Conservation (phyloP, 2,329 filamentous ascomycete genomes). For the Neonectria faginata region DNA sequence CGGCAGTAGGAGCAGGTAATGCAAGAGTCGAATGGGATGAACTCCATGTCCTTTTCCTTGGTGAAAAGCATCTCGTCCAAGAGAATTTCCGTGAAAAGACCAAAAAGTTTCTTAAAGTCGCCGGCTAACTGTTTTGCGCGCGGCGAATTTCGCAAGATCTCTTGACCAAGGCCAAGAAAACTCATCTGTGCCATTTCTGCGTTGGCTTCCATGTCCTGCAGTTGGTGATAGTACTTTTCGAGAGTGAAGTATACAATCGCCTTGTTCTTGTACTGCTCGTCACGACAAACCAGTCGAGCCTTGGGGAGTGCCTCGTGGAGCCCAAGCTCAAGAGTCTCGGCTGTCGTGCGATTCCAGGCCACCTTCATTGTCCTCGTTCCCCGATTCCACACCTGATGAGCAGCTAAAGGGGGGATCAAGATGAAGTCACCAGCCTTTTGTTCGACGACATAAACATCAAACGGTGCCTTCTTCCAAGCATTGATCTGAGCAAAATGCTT, state of each 20-base stretch:
- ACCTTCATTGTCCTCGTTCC: conserved; percentile 97
- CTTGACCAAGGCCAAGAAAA: conserved; percentile 61
- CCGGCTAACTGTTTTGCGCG: conserved; percentile 76
- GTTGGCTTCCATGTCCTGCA: conserved; percentile 65
- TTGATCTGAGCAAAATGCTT: conserved; percentile 96
- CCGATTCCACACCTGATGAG: conserved; percentile 98
- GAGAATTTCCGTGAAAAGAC: conserved; percentile 81
- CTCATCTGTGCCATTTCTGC: conserved; percentile 59
- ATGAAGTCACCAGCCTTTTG: conserved; percentile 93
- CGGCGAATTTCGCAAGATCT: conserved; percentile 56
- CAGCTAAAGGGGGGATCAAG: conserved; percentile 89
- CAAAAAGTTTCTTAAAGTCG: conserved; percentile 86
- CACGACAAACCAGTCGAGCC: conserved; percentile 90
- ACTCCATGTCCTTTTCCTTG: conserved; percentile 78
- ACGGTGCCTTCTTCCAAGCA: conserved; percentile 94
- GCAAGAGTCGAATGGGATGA: conserved; percentile 85
- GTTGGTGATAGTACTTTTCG: conserved; percentile 77
- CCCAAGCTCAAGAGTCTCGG: conserved; percentile 89
- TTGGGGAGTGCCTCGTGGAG: conserved; percentile 88
- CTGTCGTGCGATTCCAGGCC: conserved; percentile 96
- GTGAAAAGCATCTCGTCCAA: conserved; percentile 87
- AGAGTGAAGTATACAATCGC: conserved; percentile 92
- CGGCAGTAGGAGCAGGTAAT: conserved; percentile 96
- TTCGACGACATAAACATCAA: conserved; percentile 92
- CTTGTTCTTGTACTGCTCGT: conserved; percentile 99